Base-by-base conservation (phyloP, 1,284 basidiomycete species). In the Dichomitus squalens region DNA sequence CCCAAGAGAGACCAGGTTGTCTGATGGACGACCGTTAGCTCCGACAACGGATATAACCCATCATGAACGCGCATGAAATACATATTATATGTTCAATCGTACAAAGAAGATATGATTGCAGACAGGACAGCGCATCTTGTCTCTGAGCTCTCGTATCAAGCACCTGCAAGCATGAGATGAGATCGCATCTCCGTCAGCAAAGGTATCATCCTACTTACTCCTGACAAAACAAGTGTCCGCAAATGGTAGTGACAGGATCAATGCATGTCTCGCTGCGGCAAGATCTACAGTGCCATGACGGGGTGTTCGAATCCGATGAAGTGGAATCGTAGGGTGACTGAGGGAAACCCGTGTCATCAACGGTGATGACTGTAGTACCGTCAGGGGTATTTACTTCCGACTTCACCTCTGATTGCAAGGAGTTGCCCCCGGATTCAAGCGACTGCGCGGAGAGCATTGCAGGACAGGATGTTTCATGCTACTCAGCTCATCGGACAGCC, bases 191-290 rank as follows among this genome's bases (percentile, higher is more conserved):
- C 20, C 16, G 14, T 29, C 29, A 9, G 25, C 9, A 3, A 7
- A 20, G 14, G 27, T 4, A 8, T 20, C 11, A 14, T 5, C 29
- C 16, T 27, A 4, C 48, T 54, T 39, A 59, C 57, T 43, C 48
- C 1, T 55, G 43, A 23, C 52, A 54, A 39, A 59, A 59, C 7
- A 59, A 27, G n/a, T 59, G 57, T 21, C 57, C 57, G 35, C 57
- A 59, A 9, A 27, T 31, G 1, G 57, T 43, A 7, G 44, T 20
- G 23, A 55, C 49, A 2, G 57, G 57, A 1, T 59, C 53, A 18
- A 7, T 23, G 20, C 53, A 52, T 4, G 43, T 52, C 34, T 54
- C 18, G 12, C 25, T 23, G 18, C 54, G 49, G 38, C 57, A 58
- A 27, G 29, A 33, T 5, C 41, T 31, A 29, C 57, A 58, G 12